phyloP scores from a whole-genome alignment of 2,329 filamentous ascomycete species.

The Stemphylium beticola region DNA sequence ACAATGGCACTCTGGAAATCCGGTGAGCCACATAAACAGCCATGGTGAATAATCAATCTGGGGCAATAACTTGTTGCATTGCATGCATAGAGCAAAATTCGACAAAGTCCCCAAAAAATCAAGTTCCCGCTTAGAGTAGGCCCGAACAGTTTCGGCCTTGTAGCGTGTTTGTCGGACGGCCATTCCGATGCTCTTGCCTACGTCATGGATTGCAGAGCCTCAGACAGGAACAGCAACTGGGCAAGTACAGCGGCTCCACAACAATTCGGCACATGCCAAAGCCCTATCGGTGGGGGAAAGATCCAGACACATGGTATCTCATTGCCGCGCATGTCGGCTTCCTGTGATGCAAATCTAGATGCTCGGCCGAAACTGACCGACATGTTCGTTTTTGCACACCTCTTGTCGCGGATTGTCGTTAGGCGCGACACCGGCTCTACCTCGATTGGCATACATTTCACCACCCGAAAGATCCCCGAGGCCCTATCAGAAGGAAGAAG shows the following conservation, averaged over 20 bases:
- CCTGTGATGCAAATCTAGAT: not conserved
- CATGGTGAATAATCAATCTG: not conserved
- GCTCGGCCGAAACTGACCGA: not conserved
- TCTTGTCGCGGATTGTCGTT: too few species aligned
- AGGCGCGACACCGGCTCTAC: too few species aligned
- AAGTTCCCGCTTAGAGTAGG: not conserved
- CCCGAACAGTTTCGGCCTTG: conserved; percentile 2
- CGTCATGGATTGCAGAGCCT: conserved; percentile 3
- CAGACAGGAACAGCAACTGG: too few species aligned
- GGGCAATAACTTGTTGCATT: not conserved
- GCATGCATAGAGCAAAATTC: not conserved
- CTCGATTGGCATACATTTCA: too few species aligned
- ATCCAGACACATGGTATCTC: not conserved
- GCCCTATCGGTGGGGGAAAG: conserved; percentile 1
- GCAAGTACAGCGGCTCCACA: too few species aligned
- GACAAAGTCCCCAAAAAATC: not conserved
- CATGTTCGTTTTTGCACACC: too few species aligned
- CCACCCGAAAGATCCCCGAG: too few species aligned
- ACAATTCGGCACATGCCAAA: not conserved
- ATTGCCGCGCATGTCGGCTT: too few species aligned
- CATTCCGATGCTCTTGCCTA: not conserved
- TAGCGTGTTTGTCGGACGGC: conserved; percentile 1
- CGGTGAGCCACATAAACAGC: not conserved
- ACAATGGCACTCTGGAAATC: not conserved
- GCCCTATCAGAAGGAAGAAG: too few species aligned